Evolutionary conservation across 2,329 filamentous ascomycete species (phyloP).

Genomic region (Alternaria longipes): DNA sequence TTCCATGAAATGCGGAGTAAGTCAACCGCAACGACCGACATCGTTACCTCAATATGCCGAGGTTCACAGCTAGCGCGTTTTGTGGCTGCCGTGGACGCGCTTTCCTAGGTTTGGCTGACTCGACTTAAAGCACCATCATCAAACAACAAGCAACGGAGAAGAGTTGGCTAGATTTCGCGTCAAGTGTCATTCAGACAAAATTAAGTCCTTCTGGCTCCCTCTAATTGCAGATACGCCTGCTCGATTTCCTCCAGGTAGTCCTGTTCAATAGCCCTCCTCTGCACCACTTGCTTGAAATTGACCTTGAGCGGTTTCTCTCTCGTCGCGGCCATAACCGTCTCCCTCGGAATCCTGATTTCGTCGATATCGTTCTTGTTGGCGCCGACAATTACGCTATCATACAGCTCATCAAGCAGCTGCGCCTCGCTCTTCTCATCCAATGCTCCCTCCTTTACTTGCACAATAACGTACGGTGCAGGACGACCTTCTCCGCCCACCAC

Average conservation of each 20-base stretch:
- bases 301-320: conserved; percentile 25
- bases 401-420: conserved; percentile 21
- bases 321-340: conserved; percentile 20
- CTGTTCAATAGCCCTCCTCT: conserved; percentile 28
- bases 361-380: neutral
- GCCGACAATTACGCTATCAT: conserved; percentile 8
- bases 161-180: neutral
- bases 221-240: conserved; percentile 21
- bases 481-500: conserved; percentile 29
- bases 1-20: conserved; percentile 29
- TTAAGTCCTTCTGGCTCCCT: conserved; percentile 1
- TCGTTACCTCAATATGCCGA: conserved; percentile 19
- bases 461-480: conserved; percentile 26
- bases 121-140: conserved; percentile 3
- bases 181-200: neutral
- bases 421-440: conserved; percentile 15
- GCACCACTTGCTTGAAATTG: conserved; percentile 23
- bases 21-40: conserved; percentile 22
- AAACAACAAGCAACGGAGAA: neutral
- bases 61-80: conserved; percentile 21
- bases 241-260: conserved; percentile 27
- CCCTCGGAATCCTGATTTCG: too few species aligned
- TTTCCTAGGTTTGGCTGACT: conserved; percentile 15
- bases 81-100: neutral
- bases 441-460: conserved; percentile 23